Percentiles rank a stretch among this genome's conserved stretches.
phyloP scores from a whole-genome alignment of 2,329 filamentous ascomycete species.

The Penicillium sp. region DNA sequence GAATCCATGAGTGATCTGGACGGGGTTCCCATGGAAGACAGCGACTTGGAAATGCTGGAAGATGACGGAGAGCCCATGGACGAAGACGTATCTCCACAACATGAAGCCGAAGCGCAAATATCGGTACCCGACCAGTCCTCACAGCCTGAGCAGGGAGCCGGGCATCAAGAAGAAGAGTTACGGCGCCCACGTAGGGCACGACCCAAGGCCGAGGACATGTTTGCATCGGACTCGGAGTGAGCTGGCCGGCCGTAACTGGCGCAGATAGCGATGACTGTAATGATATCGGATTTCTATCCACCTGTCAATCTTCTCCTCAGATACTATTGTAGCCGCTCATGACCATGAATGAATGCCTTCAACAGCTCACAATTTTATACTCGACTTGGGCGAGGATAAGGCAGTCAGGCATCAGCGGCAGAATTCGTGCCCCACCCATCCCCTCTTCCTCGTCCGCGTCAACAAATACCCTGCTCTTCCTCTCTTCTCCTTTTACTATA shows the following conservation, averaged over 20 bases:
- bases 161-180: slow-evolving; percentile 32
- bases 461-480: slow-evolving; percentile 24
- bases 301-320: slow-evolving; percentile 3
- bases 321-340: background rate
- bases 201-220: slow-evolving; percentile 82
- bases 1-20: slow-evolving; percentile 48
- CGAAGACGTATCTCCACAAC: slow-evolving; percentile 32
- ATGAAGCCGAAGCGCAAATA: slow-evolving; percentile 22
- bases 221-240: slow-evolving; percentile 68
- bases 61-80: slow-evolving; percentile 44
- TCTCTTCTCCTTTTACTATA: slow-evolving; percentile 16
- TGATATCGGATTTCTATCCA: slow-evolving; percentile 9
- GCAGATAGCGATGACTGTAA: slow-evolving; percentile 21
- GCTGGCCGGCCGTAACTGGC: slow-evolving; percentile 4
- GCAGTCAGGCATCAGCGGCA: slow-evolving; percentile 21
- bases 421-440: slow-evolving; percentile 29
- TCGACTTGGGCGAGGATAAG: slow-evolving; percentile 15
- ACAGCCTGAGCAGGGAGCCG: slow-evolving; percentile 25
- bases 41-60: slow-evolving; percentile 36
- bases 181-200: slow-evolving; percentile 55
- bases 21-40: slow-evolving; percentile 49
- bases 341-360: background rate
- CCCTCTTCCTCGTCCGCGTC: slow-evolving; percentile 19
- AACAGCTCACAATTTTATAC: slow-evolving; percentile 7
- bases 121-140: slow-evolving; percentile 23